Conservation (phyloP, 352 stramenopile species). For the Phytopythium helicoides region DNA sequence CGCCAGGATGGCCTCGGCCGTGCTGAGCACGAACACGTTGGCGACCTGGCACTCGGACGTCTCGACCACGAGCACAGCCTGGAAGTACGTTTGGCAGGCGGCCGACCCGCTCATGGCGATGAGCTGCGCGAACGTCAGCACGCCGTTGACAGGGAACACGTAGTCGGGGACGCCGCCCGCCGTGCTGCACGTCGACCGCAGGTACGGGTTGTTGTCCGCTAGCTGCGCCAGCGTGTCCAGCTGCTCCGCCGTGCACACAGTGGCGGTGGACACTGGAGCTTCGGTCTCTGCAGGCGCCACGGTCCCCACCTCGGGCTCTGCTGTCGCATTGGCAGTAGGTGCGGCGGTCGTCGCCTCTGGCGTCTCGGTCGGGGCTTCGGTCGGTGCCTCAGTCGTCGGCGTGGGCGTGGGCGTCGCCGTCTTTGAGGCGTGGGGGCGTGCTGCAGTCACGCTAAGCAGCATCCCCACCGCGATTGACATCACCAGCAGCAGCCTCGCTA, state of each 20-base stretch:
- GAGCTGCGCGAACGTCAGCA: slow-evolving; percentile 27
- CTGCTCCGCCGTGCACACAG: slow-evolving; percentile 28
- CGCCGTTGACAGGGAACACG: slow-evolving; percentile 28
- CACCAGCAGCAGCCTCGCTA: neutral
- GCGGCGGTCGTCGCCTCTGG: neutral
- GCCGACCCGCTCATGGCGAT: slow-evolving; percentile 20
- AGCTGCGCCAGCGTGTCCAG: slow-evolving; percentile 22
- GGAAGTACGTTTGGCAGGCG: slow-evolving; percentile 25
- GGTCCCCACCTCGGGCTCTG: neutral
- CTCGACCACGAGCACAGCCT: slow-evolving; percentile 25
- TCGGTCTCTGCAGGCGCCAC: neutral
- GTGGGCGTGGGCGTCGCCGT: slow-evolving; percentile 2
- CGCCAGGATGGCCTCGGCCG: slow-evolving; percentile 24
- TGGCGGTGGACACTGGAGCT: neutral
- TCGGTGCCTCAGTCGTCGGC: neutral
- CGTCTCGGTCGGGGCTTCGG: neutral
- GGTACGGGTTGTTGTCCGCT: slow-evolving; percentile 27
- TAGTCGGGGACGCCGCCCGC: slow-evolving; percentile 20
- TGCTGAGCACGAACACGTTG: slow-evolving; percentile 29
- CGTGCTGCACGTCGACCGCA: slow-evolving; percentile 16
- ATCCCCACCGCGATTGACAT: neutral
- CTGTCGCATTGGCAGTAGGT: neutral
- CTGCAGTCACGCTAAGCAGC: neutral
- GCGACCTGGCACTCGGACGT: slow-evolving; percentile 26
- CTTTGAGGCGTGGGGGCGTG: neutral